These are phyloP conservation scores for Dichotomopilus funicola DNA, from an alignment of 2,329 filamentous ascomycete genomes.

Conservation along the genomic window DNA sequence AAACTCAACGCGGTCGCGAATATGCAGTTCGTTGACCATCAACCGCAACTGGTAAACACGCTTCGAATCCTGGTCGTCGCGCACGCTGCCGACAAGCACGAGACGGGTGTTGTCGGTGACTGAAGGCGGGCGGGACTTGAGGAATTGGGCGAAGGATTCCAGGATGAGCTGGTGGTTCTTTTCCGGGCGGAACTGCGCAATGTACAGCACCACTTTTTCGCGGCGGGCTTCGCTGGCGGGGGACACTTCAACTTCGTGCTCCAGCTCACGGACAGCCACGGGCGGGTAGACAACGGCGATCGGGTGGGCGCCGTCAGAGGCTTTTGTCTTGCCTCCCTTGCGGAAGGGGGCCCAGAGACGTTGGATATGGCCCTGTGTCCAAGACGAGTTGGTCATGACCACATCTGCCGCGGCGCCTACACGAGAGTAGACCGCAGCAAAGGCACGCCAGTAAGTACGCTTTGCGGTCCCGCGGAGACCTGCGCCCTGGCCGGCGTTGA, in stretches of 20 bases:
- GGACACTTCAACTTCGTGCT: conserved; percentile 65
- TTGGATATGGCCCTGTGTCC: conserved; percentile 81
- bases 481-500: conserved; percentile 76
- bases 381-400: conserved; percentile 95
- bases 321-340: conserved; percentile 31
- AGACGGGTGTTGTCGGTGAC: conserved; percentile 56
- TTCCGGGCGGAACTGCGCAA: conserved; percentile 94
- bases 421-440: conserved; percentile 74
- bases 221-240: conserved; percentile 61
- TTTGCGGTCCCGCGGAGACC: conserved; percentile 68
- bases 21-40: conserved; percentile 75
- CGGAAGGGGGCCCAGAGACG: conserved; percentile 64
- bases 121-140: conserved; percentile 43
- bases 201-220: conserved; percentile 74
- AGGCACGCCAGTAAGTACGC: conserved; percentile 77
- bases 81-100: conserved; percentile 85
- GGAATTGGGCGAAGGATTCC: conserved; percentile 72
- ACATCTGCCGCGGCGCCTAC: conserved; percentile 81
- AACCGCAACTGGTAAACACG: conserved; percentile 83
- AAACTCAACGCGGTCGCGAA: conserved; percentile 81
- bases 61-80: conserved; percentile 72
- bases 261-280: conserved; percentile 80
- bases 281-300: conserved; percentile 84
- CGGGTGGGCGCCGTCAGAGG: conserved; percentile 30
- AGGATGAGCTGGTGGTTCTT: conserved; percentile 91